A percentile compares a stretch with the other conserved stretches of the same genome.
Conservation (phyloP, 306 rosid species). For the Inga laurina region DNA sequence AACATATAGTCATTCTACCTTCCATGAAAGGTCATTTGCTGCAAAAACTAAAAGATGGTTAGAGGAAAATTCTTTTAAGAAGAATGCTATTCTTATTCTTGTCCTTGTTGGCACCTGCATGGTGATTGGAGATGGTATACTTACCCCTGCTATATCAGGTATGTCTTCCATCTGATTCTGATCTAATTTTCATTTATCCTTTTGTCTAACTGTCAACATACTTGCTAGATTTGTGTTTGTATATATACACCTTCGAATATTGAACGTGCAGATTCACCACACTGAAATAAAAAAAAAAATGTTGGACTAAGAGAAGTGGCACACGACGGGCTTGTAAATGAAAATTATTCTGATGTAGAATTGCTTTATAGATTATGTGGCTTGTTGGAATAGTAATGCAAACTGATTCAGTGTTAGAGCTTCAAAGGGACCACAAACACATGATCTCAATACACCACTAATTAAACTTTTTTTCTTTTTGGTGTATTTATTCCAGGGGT, state of each 20-base stretch:
- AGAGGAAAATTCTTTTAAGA: conserved; percentile 52
- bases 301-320: conserved; percentile 1
- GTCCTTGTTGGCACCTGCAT: conserved; percentile 90
- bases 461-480: neutral
- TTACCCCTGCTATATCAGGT: conserved; percentile 93
- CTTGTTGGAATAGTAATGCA: neutral
- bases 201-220: conserved; percentile 1
- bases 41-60: conserved; percentile 79
- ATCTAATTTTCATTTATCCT: conserved; percentile 17
- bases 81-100: conserved; percentile 66
- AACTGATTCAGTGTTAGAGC: neutral
- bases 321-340: neutral
- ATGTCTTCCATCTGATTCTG: conserved; percentile 31
- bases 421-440: neutral
- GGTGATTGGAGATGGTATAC: conserved; percentile 93
- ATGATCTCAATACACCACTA: neutral
- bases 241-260: neutral
- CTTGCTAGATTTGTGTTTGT: neutral
- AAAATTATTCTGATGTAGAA: conserved; percentile 4
- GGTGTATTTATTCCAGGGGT: neutral
- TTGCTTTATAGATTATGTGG: neutral
- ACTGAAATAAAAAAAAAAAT: conserved; percentile 23
- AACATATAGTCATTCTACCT: conserved; percentile 76
- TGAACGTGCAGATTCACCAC: conserved; percentile 16
- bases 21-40: conserved; percentile 78